Evolutionary conservation across 108 stramenopile genomes (phyloP).

Genomic region (Seminavis robusta): DNA sequence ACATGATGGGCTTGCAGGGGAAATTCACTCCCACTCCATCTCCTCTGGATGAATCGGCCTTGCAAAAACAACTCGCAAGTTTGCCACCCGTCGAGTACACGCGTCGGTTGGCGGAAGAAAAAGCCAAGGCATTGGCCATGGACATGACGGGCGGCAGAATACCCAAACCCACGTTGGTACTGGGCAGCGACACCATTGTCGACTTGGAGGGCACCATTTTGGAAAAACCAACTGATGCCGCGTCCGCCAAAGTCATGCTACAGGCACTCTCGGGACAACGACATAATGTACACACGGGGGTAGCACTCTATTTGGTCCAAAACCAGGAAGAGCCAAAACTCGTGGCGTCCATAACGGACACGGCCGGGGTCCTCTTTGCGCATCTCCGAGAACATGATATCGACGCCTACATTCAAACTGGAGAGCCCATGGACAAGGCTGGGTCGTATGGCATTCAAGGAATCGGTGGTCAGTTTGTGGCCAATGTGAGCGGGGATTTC

Average conservation of each 20-base stretch:
- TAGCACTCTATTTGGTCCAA: slow-evolving; percentile 60
- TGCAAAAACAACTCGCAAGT: slow-evolving; percentile 46
- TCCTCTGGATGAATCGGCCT: slow-evolving; percentile 62
- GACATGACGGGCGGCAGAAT: background rate
- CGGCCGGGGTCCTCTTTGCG: slow-evolving; percentile 80
- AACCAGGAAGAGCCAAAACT: slow-evolving; percentile 11
- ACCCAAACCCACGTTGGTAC: slow-evolving; percentile 28
- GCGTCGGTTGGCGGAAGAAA: slow-evolving; percentile 58
- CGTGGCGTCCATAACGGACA: slow-evolving; percentile 71
- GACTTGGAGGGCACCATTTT: slow-evolving; percentile 64
- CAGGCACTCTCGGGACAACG: slow-evolving; percentile 57
- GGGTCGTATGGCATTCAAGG: slow-evolving; percentile 97
- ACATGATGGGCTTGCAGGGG: slow-evolving; percentile 77
- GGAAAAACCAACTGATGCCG: slow-evolving; percentile 82
- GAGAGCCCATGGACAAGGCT: slow-evolving; percentile 96
- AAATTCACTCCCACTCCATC: slow-evolving; percentile 47
- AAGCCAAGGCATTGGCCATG: slow-evolving; percentile 59
- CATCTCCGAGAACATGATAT: slow-evolving; percentile 66
- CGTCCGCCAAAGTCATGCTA: slow-evolving; percentile 78
- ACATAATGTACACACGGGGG: slow-evolving; percentile 91
- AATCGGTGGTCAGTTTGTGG: slow-evolving; percentile 76
- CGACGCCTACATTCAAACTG: slow-evolving; percentile 71
- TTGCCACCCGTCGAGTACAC: slow-evolving; percentile 58
- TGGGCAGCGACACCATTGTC: slow-evolving; percentile 81
- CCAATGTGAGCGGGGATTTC: slow-evolving; percentile 76